A percentile compares a stretch with the other conserved stretches of the same genome.
Evolutionary conservation across 2,329 filamentous ascomycete genomes (phyloP).

Genomic region (Cladophialophora psammophila): DNA sequence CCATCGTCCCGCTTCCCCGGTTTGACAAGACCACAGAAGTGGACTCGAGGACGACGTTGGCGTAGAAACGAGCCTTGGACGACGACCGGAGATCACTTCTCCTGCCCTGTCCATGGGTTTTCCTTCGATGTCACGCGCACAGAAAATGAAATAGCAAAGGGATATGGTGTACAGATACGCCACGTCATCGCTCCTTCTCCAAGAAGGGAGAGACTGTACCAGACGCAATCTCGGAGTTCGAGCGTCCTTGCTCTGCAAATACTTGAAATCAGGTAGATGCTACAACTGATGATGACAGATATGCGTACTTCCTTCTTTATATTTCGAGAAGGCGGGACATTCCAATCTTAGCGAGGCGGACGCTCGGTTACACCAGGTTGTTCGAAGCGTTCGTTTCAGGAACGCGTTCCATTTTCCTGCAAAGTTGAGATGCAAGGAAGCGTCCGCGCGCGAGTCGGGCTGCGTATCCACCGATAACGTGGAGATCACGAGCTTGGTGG

Average conservation of each 20-base stretch:
- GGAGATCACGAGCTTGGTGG: neutral
- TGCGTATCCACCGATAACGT: neutral
- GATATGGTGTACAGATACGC: conserved; percentile 18
- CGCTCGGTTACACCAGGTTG: conserved; percentile 12
- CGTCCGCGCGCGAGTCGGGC: neutral
- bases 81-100: neutral
- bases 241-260: conserved; percentile 8
- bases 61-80: neutral
- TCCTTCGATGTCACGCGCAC: conserved; percentile 12
- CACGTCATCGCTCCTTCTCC: conserved; percentile 12
- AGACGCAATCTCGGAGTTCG: conserved; percentile 4
- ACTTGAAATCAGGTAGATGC: conserved; percentile 8
- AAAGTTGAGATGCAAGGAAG: neutral
- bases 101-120: neutral
- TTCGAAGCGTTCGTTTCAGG: conserved; percentile 7
- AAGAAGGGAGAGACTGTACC: neutral
- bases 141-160: conserved; percentile 14
- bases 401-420: neutral
- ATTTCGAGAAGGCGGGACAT: conserved; percentile 1
- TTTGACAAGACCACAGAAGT: conserved; percentile 13
- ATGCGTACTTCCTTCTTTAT: conserved; percentile 5
- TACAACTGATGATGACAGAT: conserved; percentile 16
- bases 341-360: conserved; percentile 8
- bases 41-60: neutral
- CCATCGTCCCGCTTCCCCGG: conserved; percentile 12